These are phyloP conservation scores for Pythium pyrilobum DNA, from an alignment of 352 stramenopile species.

Conservation along the genomic window DNA sequence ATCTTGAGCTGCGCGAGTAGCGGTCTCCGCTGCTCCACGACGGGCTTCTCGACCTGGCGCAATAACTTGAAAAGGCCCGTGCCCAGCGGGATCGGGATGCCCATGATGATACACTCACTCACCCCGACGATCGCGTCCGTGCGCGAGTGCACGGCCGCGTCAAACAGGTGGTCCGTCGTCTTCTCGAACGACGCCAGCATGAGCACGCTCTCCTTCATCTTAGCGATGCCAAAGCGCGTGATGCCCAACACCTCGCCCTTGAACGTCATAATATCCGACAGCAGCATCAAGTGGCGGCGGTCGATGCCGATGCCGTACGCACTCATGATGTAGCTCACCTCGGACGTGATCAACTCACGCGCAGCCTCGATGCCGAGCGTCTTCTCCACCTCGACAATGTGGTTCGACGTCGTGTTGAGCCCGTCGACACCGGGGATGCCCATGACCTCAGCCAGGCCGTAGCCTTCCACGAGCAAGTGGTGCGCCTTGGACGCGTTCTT, in stretches of 20 bases:
- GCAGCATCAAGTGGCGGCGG: slow-evolving; percentile 96
- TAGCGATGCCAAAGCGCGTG: slow-evolving; percentile 98
- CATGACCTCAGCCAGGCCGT: slow-evolving; percentile 98
- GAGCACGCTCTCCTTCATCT: slow-evolving; percentile 99
- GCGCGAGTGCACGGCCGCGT: slow-evolving; percentile 97
- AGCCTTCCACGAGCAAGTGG: slow-evolving; percentile 98
- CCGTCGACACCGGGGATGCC: slow-evolving; percentile 96
- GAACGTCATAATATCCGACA: slow-evolving; percentile 99
- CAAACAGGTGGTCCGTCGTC: slow-evolving; percentile 99
- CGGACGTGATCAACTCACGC: slow-evolving; percentile 93
- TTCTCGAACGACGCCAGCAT: slow-evolving; percentile 99
- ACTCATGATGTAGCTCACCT: slow-evolving; percentile 99
- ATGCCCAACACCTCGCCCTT: slow-evolving; percentile 90
- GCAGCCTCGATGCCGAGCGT: slow-evolving; percentile 99
- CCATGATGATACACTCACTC: slow-evolving; percentile 99
- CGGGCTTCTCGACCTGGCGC: slow-evolving; percentile 73
- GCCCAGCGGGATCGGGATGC: slow-evolving; percentile 97
- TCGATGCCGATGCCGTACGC: slow-evolving; percentile 99
- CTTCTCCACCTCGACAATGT: slow-evolving; percentile 97
- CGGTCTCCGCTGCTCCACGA: slow-evolving; percentile 55
- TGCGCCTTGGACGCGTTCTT: slow-evolving; percentile 71
- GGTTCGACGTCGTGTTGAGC: slow-evolving; percentile 95
- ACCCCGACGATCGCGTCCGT: slow-evolving; percentile 98
- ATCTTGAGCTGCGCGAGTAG: slow-evolving; percentile 35
- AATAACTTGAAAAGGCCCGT: slow-evolving; percentile 98